Conservation (phyloP, 2,329 filamentous ascomycete genomes). For the Neofusicoccum umdonicola region DNA sequence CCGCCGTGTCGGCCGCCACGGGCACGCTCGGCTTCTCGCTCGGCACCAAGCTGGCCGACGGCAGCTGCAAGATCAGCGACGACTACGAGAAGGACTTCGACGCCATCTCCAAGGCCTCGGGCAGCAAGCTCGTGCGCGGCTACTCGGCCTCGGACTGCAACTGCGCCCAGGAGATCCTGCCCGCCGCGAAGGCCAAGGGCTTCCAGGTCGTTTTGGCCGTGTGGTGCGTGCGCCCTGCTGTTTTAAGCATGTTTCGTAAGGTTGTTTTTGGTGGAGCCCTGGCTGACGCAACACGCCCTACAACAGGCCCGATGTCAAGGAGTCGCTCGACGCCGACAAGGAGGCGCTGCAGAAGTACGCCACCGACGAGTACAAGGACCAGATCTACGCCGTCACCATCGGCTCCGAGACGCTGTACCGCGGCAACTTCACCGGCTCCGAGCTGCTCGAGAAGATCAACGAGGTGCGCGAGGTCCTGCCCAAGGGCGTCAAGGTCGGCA, state of each 20-base stretch:
- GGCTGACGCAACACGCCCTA: background rate
- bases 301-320: conserved; percentile 59
- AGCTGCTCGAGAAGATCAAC: conserved; percentile 61
- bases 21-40: conserved; percentile 65
- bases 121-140: conserved; percentile 59
- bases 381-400: conserved; percentile 67
- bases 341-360: conserved; percentile 54
- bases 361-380: conserved; percentile 49
- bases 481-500: conserved; percentile 55
- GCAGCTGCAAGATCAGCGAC: conserved; percentile 58
- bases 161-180: conserved; percentile 60
- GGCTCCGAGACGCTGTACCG: conserved; percentile 71
- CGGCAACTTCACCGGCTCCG: conserved; percentile 60
- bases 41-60: conserved; percentile 61
- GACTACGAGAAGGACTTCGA: conserved; percentile 68
- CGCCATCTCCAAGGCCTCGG: conserved; percentile 52
- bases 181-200: conserved; percentile 62
- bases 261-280: background rate
- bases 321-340: conserved; percentile 61
- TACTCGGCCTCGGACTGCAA: conserved; percentile 69
- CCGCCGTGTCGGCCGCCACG: conserved; percentile 47
- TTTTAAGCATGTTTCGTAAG: conserved; percentile 6
- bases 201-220: conserved; percentile 70
- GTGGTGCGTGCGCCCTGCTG: conserved; percentile 51
- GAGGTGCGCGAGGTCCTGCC: conserved; percentile 58